Base-by-base conservation (phyloP, 805 yeast genomes). In the Yamadazyma kitorensis region DNA sequence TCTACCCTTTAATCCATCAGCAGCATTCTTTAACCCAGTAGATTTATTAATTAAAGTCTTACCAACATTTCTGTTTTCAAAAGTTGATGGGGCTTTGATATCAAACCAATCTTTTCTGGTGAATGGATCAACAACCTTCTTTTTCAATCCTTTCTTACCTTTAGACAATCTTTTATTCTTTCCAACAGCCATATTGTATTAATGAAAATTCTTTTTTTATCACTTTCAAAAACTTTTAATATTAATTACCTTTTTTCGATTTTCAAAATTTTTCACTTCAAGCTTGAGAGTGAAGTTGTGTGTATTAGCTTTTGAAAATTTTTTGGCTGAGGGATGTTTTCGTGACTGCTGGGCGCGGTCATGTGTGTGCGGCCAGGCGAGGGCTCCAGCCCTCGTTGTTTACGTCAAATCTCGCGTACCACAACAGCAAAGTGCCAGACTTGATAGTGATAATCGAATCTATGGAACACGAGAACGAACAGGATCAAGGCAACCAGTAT, bases 51-150 rank as follows among this genome's bases (percentile, higher is more conserved):
- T 94, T 63, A 91, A 78, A 59, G 98, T 91, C 82, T 91, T 89
- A 73, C 98, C 98, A 66, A 88, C 97, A 62, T 86, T 86, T 77
- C 96, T 89, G 85, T 86, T 87, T 75, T 89, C 97, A 64, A 89
- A 91, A 59, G 96, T 88, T 61, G 97, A 82, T 65, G 98, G 98
- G 54, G 98, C 98, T 79, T 89, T 88, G 76, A 89, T 86, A 72
- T 86, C 95, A 72, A 77, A 89, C 98, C 98, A 91, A 62, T 89
- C 98, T 78, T 91, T 91, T 75, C 89, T 88, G 82, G 96, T 79
- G 93, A 91, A 91, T 68, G 98, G 98, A 80, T 91, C 98, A 57
- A 88, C 95, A 68, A 86, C 93, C 83, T 83, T 91, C 95, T 91
- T 93, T 95, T 91, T 91, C 72, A 87, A 76, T 66, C 98, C 97